These are phyloP conservation scores for Microbotryomycetes sp. DNA, from an alignment of 1,284 basidiomycete genomes.

Conservation along the genomic window DNA sequence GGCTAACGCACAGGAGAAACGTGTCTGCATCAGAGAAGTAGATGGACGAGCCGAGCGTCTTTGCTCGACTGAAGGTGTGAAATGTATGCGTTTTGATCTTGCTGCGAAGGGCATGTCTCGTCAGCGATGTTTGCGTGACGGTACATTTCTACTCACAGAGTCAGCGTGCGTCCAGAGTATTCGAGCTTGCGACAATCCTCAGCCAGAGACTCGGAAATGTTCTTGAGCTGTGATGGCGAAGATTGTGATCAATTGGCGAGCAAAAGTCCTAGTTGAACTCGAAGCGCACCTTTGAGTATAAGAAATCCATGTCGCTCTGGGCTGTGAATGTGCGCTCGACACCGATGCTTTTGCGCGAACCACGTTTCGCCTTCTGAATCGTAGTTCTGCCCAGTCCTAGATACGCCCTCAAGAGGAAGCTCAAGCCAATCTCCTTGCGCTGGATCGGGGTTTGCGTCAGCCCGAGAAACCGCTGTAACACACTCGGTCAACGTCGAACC, in stretches of 20 bases:
- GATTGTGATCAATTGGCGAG: conserved; percentile 48
- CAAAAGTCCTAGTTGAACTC: conserved; percentile 4
- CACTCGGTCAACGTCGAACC: not conserved
- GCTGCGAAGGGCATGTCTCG: no score
- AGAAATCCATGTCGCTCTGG: conserved; percentile 16
- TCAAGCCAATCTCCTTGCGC: conserved; percentile 26
- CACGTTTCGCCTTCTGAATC: conserved; percentile 64
- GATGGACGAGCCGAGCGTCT: conserved; percentile 54
- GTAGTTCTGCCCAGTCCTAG: conserved; percentile 78
- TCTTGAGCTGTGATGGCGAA: conserved; percentile 68
- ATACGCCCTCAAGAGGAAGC: conserved; percentile 50
- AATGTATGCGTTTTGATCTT: conserved; percentile 56
- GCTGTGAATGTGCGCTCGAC: conserved; percentile 61
- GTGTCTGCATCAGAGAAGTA: conserved; percentile 25
- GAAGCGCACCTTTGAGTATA: not conserved
- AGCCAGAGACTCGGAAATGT: conserved; percentile 70
- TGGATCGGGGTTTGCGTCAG: no score
- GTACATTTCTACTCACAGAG: conserved; percentile 45
- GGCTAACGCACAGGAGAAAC: conserved; percentile 12
- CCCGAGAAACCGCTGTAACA: no score
- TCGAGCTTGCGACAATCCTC: conserved; percentile 58
- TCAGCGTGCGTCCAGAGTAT: conserved; percentile 43
- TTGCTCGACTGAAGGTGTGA: conserved; percentile 74
- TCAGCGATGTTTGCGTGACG: no score
- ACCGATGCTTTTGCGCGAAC: conserved; percentile 82